These are phyloP conservation scores for Bolboschoenus planiculmis DNA, from an alignment of 176 grass and related monocot genomes.

Conservation along the genomic window DNA sequence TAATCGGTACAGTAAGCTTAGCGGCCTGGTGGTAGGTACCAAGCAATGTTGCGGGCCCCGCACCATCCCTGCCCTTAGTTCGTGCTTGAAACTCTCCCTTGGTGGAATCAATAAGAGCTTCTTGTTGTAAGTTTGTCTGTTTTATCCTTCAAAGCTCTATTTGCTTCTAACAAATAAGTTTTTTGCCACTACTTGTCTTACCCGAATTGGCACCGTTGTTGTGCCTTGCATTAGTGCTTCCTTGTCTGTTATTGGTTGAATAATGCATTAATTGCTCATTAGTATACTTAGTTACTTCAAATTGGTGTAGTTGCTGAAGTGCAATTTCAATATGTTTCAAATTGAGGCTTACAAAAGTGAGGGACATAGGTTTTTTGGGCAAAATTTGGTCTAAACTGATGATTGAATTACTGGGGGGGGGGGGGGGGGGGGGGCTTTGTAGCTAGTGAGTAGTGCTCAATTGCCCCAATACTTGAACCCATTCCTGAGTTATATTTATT, in stretches of 20 bases:
- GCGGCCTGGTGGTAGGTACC: conserved; percentile 63
- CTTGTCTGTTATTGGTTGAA: neutral
- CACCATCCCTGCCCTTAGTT: conserved; percentile 61
- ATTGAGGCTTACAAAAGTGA: neutral
- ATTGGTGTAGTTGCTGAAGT: neutral
- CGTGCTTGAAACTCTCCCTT: conserved; percentile 74
- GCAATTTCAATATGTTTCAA: neutral
- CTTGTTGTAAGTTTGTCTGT: conserved; percentile 89
- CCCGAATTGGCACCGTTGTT: neutral
- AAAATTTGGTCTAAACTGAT: neutral
- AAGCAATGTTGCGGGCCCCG: conserved; percentile 47
- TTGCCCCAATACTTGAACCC: neutral
- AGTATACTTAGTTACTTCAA: neutral
- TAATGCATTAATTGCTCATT: neutral
- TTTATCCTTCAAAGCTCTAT: conserved; percentile 18
- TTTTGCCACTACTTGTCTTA: neutral
- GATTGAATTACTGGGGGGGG: too few relatives aligned
- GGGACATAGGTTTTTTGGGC: neutral
- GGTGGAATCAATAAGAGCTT: conserved; percentile 99
- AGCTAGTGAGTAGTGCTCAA: neutral
- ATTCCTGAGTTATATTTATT: neutral
- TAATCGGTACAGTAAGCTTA: conserved; percentile 63
- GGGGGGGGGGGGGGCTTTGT: too few relatives aligned
- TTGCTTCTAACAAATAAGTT: neutral
- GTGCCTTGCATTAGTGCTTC: neutral